These are phyloP conservation scores for Phytophthora constricta DNA, from an alignment of 352 stramenopile species.

Conservation along the genomic window DNA sequence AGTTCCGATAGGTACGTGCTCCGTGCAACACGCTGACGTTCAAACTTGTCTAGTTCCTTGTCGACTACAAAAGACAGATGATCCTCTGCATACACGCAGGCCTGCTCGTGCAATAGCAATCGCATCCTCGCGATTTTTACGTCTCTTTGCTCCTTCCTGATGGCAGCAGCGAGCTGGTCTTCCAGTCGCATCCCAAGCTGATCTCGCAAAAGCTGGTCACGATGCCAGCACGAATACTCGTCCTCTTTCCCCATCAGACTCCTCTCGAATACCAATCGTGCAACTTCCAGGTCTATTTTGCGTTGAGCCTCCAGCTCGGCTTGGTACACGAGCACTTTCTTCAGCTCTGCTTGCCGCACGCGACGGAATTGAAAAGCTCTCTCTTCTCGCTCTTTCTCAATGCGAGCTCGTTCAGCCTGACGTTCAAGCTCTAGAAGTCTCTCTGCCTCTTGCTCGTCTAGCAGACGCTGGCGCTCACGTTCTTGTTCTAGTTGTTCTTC, in stretches of 20 bases:
- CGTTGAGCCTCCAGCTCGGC: slow-evolving; percentile 57
- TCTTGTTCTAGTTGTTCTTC: slow-evolving; percentile 68
- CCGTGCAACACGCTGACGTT: slow-evolving; percentile 36
- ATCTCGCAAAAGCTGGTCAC: slow-evolving; percentile 41
- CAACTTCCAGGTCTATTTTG: slow-evolving; percentile 40
- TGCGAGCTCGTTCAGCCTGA: slow-evolving; percentile 49
- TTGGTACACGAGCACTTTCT: slow-evolving; percentile 63
- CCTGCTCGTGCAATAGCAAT: slow-evolving; percentile 47
- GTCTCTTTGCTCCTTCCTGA: slow-evolving; percentile 38
- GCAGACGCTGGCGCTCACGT: slow-evolving; percentile 55
- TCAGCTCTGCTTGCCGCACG: slow-evolving; percentile 59
- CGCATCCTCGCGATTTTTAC: slow-evolving; percentile 39
- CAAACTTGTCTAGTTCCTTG: slow-evolving; percentile 34
- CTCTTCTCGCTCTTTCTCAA: slow-evolving; percentile 75
- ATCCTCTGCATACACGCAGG: slow-evolving; percentile 61
- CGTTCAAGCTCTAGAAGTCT: slow-evolving; percentile 61
- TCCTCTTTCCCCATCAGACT: slow-evolving; percentile 52
- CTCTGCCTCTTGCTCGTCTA: slow-evolving; percentile 70
- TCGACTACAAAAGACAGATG: slow-evolving; percentile 38
- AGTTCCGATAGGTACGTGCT: slow-evolving; percentile 51
- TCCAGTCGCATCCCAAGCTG: slow-evolving; percentile 52
- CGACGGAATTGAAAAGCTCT: slow-evolving; percentile 57
- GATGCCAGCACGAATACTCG: slow-evolving; percentile 30
- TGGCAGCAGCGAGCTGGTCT: slow-evolving; percentile 37
- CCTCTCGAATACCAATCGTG: slow-evolving; percentile 29